Evolutionary conservation across 495 filamentous ascomycete genomes (phyloP), one percentile per base, ranked within the genome.

Genomic region (Annulohypoxylon nitens): DNA sequence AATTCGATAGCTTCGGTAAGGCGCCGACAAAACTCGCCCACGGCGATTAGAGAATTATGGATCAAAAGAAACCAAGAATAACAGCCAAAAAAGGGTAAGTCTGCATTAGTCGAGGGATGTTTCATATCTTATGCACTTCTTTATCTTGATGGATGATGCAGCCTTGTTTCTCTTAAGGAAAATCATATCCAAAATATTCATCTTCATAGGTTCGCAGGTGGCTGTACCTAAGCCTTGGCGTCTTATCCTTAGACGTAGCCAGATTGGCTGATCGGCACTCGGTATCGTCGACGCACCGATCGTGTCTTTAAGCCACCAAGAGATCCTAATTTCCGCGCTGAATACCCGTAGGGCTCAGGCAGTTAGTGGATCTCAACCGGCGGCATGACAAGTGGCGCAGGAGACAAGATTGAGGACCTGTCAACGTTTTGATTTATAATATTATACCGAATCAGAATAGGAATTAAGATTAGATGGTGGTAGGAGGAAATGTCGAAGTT

Each of bases 161-260:
- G 8, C 10, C 25, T 30, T 54, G 50, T 54, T 54, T 34, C 26
- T 10, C n/a, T 55, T 26, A 25, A 55, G 3, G 5, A 55, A n/a
- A 33, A 34, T 34, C 51, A 55, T 26, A 55, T n/a, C 25, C 11
- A 54, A 54, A 9, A 55, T 55, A 34, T 26, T 55, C 51, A 34
- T 14, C 51, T 55, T 55, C 25, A 54, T 54, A 54, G 50, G 50
- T 33, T 33, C 26, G 20, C 8, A 26, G 43, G 16, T 20, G 34
- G 25, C 25, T 30, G 5, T 55, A 26, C 26, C 26, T 33, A 34
- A 14, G 6, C 4, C 53, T 57, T 57, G 53, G 53, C 53, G 53
- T 57, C 53, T 37, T 37, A 37, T 16, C n/a, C 16, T 33, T 57
- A 34, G n/a, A 57, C 30, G 53, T 20, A 57, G 36, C 5, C 10